A percentile compares a stretch with the other conserved stretches of the same genome.
phyloP scores from a whole-genome alignment of 2,329 filamentous ascomycete species.

The Botrytis byssoidea region DNA sequence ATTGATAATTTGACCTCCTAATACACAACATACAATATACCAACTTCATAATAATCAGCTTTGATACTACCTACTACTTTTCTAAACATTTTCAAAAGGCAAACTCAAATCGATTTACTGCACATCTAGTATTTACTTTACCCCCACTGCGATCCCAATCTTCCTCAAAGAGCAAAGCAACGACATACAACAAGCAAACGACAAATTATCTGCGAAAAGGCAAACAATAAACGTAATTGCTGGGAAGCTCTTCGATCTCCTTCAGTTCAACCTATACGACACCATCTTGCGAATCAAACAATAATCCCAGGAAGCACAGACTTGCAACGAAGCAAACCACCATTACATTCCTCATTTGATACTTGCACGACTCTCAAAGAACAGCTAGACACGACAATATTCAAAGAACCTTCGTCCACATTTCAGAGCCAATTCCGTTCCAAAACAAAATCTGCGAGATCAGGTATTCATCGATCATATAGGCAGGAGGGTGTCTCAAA shows the following conservation, averaged over 20 bases:
- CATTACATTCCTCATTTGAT: conserved; percentile 11
- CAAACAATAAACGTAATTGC: neutral
- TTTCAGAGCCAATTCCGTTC: neutral
- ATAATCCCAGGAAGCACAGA: neutral
- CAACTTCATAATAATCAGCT: neutral
- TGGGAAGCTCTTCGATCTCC: neutral
- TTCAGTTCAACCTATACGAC: neutral
- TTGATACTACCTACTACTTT: neutral
- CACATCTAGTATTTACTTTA: neutral
- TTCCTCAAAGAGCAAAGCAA: conserved; percentile 3
- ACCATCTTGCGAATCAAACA: neutral
- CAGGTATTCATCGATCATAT: neutral
- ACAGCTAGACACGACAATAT: neutral
- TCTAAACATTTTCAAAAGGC: neutral
- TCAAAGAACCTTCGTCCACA: neutral
- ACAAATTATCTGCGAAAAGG: neutral
- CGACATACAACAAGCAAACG: neutral
- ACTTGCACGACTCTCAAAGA: conserved; percentile 5
- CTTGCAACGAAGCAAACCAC: neutral
- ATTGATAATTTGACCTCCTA: neutral
- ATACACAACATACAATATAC: neutral
- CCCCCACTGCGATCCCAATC: neutral
- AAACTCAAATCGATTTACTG: neutral
- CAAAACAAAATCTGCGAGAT: neutral
- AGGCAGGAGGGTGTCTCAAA: conserved; percentile 5